Evolutionary conservation across 192 early-diverging fungal species (phyloP), one percentile per base, ranked within the genome.

Genomic region (Rhizoclosmatium globosum): DNA sequence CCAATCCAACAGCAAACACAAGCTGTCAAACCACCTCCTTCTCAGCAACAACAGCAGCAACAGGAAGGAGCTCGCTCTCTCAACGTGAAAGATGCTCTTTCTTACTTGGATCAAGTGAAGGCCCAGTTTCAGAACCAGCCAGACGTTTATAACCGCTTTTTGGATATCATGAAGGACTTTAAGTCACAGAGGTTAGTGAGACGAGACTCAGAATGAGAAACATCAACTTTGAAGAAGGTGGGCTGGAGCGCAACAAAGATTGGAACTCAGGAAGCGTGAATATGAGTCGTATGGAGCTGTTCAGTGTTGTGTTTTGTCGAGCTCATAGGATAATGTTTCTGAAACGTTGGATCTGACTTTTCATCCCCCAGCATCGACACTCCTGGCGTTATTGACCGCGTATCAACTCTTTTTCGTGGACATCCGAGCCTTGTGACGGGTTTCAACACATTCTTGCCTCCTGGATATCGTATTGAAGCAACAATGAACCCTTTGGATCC

Each of bases 81-180:
- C 43, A 95, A 96, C 78, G 98, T 99, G 0, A 92, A 91, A 74
- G 97, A 99, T 78, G 98, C 98, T 0, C 85, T 99, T 46, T 91
- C 95, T 42, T 99, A 99, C 82, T 87, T 99, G 58, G 98, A 99
- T 78, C 89, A 96, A 79, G 98, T 99, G 7, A 97, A 97, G 80
- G 89, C 92, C 48, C 93, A 94, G 77, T 99, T 99, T 78, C 87
- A 91, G 50, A 92, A 96, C 74, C 91, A 95, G 7, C 96, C 97
- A 2, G 95, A 98, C 65, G 96, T 99, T 3, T 99, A 99, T 86
- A 99, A 98, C 81, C 89, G 92, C 68, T 99, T 99, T 84, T 73
- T 99, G 81, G 97, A 98, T 82, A 99, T 99, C 47, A 99, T 99
- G 98, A 98, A 98, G 88, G 98, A 99, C 82, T 99, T 99, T 80